Evolutionary conservation across 2,329 filamentous ascomycete genomes (phyloP), one percentile per base, ranked within the genome.

Genomic region (Lecanicillium sp.): DNA sequence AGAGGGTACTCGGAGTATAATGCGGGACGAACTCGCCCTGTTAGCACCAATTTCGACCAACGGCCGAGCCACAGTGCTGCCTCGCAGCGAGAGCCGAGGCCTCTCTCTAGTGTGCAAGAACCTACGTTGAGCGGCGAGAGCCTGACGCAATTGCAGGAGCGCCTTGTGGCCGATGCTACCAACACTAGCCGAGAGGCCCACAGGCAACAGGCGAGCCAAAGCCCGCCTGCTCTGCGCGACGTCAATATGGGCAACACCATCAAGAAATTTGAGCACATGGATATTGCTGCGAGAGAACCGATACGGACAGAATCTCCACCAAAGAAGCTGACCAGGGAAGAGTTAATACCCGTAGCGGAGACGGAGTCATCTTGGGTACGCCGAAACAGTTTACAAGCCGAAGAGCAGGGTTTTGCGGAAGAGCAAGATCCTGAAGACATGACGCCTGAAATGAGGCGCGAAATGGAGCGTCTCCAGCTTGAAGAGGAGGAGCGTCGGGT

Each of bases 241-340:
- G 86, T 88, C 17, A 87, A 84, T 49, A 96, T 97, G 57, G 87
- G 89, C 1, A 89, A 96, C 52, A 89, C 90, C 3, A 96, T 97
- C 64, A 87, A 90, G 54, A 77, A 84, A 5, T 97, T 97, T 49
- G 92, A 98, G 58, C 71, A 68, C 43, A 59, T 25, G 11, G 22
- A 25, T 25, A 11, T 11, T 11, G 6, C 22, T 25, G 22, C 43
- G 53, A 51, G 46, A 32, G 44, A 49, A 49, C 41, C 55, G n/a
- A 53, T 49, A 6, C 62, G 68, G 27, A 67, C 68, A 12, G 65
- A 70, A 2, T 74, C 72, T 5, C 72, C 70, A 4, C 59, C 67
- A 18, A 71, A 69, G 49, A 68, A 68, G 38, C 51, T 60, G 19
- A 71, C 62, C 47, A 70, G 55, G 44, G 68, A 59, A 60, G 71